phyloP scores from a whole-genome alignment of 495 filamentous ascomycete genomes.

The Xylaria venustula region DNA sequence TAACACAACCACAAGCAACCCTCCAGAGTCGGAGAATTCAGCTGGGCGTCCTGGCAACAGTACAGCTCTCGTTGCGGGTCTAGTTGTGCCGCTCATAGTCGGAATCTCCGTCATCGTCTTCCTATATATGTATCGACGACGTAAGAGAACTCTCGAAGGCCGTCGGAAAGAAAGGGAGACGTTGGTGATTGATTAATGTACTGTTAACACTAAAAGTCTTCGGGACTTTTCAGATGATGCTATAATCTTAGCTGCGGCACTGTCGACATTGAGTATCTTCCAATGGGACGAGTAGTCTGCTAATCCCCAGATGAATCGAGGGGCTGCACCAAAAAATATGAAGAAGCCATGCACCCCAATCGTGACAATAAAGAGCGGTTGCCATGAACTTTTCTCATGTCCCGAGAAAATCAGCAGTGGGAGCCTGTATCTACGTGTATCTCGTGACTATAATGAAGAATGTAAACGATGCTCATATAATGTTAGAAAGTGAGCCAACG shows the following conservation, averaged over 20 bases:
- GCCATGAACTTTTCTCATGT: too few relatives aligned
- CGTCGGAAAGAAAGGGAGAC: conserved; percentile 25
- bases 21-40: conserved; percentile 19
- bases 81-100: conserved; percentile 25
- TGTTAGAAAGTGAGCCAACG: too few relatives aligned
- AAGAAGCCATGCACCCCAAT: too few relatives aligned
- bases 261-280: neutral
- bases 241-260: neutral
- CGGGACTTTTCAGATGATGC: neutral
- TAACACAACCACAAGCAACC: conserved; percentile 13
- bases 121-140: conserved; percentile 22
- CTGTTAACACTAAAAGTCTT: neutral
- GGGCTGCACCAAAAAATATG: too few relatives aligned
- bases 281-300: too few relatives aligned
- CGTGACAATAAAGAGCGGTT: too few relatives aligned
- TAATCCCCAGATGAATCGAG: too few relatives aligned
- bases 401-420: too few relatives aligned
- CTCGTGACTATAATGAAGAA: too few relatives aligned
- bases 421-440: too few relatives aligned
- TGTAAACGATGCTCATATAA: too few relatives aligned
- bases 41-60: conserved; percentile 19
- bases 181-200: conserved; percentile 22
- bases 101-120: conserved; percentile 23
- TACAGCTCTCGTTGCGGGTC: conserved; percentile 26
- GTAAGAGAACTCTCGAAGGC: conserved; percentile 18